A percentile compares a stretch with the other conserved stretches of the same genome.
These are phyloP conservation scores for Diplodia mutila DNA, from an alignment of 2,329 filamentous ascomycete genomes.

Conservation along the genomic window DNA sequence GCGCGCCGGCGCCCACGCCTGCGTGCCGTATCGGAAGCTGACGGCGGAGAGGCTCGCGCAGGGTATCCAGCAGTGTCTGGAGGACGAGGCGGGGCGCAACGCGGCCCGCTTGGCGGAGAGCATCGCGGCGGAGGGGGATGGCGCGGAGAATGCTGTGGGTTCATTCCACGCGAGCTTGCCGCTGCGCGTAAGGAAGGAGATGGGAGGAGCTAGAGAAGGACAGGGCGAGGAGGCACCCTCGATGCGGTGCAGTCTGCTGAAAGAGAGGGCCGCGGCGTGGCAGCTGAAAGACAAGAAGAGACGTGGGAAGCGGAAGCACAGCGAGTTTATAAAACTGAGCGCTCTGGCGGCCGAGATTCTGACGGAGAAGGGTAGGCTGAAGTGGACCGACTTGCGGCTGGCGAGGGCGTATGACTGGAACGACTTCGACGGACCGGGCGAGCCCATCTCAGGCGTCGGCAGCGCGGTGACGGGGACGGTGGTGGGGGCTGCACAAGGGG, in stretches of 20 bases:
- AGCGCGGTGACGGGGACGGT: slow-evolving; percentile 64
- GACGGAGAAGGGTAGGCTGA: slow-evolving; percentile 62
- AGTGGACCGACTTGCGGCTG: slow-evolving; percentile 66
- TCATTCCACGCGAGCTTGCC: slow-evolving; percentile 67
- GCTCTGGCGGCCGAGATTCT: slow-evolving; percentile 68
- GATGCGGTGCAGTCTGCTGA: slow-evolving; percentile 69
- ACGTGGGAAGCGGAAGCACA: slow-evolving; percentile 38
- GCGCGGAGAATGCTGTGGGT: slow-evolving; percentile 69
- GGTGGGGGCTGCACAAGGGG: slow-evolving; percentile 63
- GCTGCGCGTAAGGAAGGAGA: too few species aligned
- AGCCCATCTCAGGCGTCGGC: slow-evolving; percentile 69
- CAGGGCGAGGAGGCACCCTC: slow-evolving; percentile 37
- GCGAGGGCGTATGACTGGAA: slow-evolving; percentile 74
- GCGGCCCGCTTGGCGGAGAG: slow-evolving; percentile 63
- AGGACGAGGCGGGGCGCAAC: slow-evolving; percentile 61
- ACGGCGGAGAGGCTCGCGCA: slow-evolving; percentile 67
- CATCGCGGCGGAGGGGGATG: slow-evolving; percentile 67
- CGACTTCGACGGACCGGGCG: slow-evolving; percentile 75
- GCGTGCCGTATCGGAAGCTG: slow-evolving; percentile 69
- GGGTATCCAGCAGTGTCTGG: slow-evolving; percentile 71
- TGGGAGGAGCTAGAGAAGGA: neutral
- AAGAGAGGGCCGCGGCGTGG: slow-evolving; percentile 69
- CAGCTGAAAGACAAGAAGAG: slow-evolving; percentile 51
- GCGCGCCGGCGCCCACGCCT: slow-evolving; percentile 65
- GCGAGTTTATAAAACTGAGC: slow-evolving; percentile 58